phyloP scores from a whole-genome alignment of 345 rosid genomes.

The Excoecaria cochinchinensis region DNA sequence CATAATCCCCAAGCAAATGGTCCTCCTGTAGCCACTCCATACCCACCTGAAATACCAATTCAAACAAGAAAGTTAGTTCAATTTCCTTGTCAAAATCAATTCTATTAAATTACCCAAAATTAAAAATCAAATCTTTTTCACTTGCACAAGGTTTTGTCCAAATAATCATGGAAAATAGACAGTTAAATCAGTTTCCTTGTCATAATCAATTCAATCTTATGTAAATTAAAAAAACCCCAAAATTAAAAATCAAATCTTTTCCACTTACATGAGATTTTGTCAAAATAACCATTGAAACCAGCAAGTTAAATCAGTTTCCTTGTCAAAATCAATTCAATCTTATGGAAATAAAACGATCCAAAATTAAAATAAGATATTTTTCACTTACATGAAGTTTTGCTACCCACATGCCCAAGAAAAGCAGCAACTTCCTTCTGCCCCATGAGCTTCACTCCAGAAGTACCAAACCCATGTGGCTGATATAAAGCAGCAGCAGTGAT shows the following conservation, averaged over 20 bases:
- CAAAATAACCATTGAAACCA: neutral
- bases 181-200: no score
- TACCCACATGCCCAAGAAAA: constrained; percentile 30
- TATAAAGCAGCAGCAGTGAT: constrained; percentile 23
- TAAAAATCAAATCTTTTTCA: no score
- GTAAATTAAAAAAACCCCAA: no score
- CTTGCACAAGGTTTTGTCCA: no score
- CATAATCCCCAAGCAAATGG: constrained; percentile 92
- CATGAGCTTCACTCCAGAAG: constrained; percentile 21
- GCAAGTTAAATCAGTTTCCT: neutral
- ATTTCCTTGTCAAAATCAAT: no score
- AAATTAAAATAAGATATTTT: no score
- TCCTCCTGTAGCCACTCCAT: constrained; percentile 91
- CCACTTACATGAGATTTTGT: no score
- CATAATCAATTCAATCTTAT: no score
- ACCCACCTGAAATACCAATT: constrained; percentile 54
- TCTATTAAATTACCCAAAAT: no score
- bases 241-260: no score
- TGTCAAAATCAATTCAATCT: neutral
- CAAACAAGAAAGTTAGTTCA: neutral
- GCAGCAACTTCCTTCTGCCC: constrained; percentile 34
- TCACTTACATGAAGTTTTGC: constrained; percentile 30
- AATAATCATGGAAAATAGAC: no score
- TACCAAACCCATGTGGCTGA: constrained; percentile 34
- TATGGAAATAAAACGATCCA: neutral